Conservation (phyloP, 2,329 filamentous ascomycete species). For the Penicillium sp. region DNA sequence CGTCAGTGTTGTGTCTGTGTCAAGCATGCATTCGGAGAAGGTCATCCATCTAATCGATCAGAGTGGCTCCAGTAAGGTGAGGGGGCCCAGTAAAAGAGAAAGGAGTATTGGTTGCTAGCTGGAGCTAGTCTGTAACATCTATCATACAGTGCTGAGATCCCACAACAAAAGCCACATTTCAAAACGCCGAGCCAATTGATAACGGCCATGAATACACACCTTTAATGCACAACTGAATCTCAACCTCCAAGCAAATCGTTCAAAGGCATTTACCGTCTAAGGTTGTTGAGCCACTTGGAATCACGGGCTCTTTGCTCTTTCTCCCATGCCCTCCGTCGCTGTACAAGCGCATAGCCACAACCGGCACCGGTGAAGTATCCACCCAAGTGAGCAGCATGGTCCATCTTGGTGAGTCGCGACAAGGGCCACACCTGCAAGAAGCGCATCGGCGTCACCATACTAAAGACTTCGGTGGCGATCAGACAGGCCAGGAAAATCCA, state of each 20-base stretch:
- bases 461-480: constrained; percentile 41
- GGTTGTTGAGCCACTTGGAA: constrained; percentile 19
- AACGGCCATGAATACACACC: not conserved
- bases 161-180: not conserved
- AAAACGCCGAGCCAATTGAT: not conserved
- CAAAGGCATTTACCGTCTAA: constrained; percentile 3
- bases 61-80: no score
- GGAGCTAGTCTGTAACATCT: not conserved
- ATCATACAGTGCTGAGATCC: not conserved
- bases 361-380: constrained; percentile 42
- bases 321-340: constrained; percentile 17
- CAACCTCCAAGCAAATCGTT: not conserved
- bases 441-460: constrained; percentile 30
- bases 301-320: constrained; percentile 18
- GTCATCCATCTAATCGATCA: no score
- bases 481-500: constrained; percentile 40
- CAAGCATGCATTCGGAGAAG: no score
- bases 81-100: not conserved
- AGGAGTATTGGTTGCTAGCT: not conserved
- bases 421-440: constrained; percentile 23
- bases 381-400: constrained; percentile 47
- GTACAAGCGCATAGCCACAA: constrained; percentile 23
- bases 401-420: constrained; percentile 37
- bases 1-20: no score
- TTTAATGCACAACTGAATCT: not conserved